Base-by-base conservation (phyloP, 805 yeast species). In the Pichia membranifaciens region DNA sequence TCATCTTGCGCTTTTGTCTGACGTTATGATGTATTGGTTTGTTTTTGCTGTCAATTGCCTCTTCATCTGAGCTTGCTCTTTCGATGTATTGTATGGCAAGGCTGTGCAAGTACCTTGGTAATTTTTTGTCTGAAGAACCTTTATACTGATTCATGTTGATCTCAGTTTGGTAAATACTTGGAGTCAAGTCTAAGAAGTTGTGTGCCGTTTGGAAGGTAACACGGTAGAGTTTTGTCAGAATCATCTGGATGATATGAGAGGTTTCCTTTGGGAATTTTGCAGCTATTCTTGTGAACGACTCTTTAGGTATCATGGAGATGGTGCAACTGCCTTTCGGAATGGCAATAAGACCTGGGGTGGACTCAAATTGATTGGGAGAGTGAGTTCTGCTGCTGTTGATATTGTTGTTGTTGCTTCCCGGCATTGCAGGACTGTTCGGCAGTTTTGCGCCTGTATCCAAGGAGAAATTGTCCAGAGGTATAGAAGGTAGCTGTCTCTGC, bases 131-230 rank as follows among this genome's bases (percentile, higher is more conserved):
- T 46, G 68, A 64, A 18, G 67, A 56, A 0, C 73, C 66, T 15
- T 65, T 61, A 22, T 38, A 17, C 12, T 69, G 64, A 59, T 90
- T 91, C 38, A 88, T 67, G 22, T 72, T 70, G 6, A 76, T 66
- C 59, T 91, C 99, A 16, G 91, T 81, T 47, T 82, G 79, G 57
- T 86, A 75, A 28, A 91, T 81, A 57, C 89, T 96, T 17, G 76
- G 70, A 0, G 97, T 88, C 20, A 91, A 67, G 0, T 96, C 96
- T 42, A 91, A 70, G 62, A 91, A 93, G 52, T 79, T 76, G 61
- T 90, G 93, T 9, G 93, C 87, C 0, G 97, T 87, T 59, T 87
- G 90, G 64, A 91, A 81, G 0, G 98, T 91, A 8, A 93, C 96
- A 54, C 95, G 78, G 61, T 88, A 87, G 45, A 93, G 72, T 52